Evolutionary conservation across 306 rosid species (phyloP).

Genomic region (Quercus parvula): DNA sequence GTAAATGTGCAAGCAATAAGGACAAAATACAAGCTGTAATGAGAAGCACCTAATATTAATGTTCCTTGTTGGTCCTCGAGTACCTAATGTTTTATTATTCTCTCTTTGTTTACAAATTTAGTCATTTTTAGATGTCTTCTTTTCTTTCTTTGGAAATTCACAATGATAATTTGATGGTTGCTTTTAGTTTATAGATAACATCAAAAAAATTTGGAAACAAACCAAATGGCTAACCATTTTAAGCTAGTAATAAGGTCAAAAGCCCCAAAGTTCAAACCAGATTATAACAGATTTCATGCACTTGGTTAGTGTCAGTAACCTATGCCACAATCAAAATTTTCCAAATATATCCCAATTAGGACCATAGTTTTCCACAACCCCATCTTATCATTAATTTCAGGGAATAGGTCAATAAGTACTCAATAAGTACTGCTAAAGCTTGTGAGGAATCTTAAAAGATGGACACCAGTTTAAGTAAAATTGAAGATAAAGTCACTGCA

Average conservation of each 20-base stretch:
- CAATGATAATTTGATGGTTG: neutral
- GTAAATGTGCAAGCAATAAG: slow-evolving; percentile 14
- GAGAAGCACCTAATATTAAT: neutral
- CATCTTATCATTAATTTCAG: neutral
- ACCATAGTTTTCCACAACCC: neutral
- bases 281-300: no score
- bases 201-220: no score
- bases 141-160: neutral
- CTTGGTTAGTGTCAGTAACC: no score
- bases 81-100: no score
- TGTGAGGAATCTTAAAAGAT: slow-evolving; percentile 7
- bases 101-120: no score
- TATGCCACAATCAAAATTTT: neutral
- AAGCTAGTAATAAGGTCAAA: no score
- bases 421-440: neutral
- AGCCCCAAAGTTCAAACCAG: no score
- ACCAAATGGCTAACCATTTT: no score
- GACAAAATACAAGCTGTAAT: slow-evolving; percentile 24
- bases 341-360: neutral
- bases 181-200: neutral
- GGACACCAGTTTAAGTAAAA: neutral
- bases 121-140: neutral
- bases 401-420: neutral
- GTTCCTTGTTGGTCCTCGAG: neutral
- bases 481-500: neutral